Base-by-base conservation (phyloP, 495 filamentous ascomycete genomes). In the Penicillium verhagenii region DNA sequence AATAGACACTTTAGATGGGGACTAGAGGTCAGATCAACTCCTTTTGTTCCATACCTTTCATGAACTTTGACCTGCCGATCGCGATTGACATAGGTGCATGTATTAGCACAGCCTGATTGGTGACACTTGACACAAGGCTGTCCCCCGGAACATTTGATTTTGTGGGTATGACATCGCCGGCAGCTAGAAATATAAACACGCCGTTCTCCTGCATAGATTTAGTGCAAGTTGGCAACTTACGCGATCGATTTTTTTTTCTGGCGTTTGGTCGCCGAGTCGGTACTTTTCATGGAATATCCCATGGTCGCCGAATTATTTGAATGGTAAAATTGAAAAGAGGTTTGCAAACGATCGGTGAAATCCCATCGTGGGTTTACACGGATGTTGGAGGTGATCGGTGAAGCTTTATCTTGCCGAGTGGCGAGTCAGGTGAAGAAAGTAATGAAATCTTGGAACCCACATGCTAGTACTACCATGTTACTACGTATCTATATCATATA, bases 91-190 rank as follows among this genome's bases (percentile, higher is more conserved):
- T 72, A 75, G 16, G 42, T 48, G 40, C 71, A 75, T 18, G 71
- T 65, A 16, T 56, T 52, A 19, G 52, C 46, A 43, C 56, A 59
- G 2, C 59, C 63, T 13, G 63, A 47, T 45, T 60, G 59, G 6
- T 56, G 61, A 42, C 71, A 75, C 48, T 60, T 64, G 9, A 40
- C 39, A 49, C 72, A 75, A 1, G 72, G 69, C 45, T 67, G 59
- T 44, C 57, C 66, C 2, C 72, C 72, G 25, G 63, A 69, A 33
- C 71, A 75, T 54, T 71, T 75, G 14, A 75, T 64, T 48, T 72
- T 75, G 19, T 67, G 69, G 0, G 61, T 38, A 48, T 73, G 71
- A 48, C 71, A 75, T 58, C 69, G 50, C 19, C 57, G 59, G 59
- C 71, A 73, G 7, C 71, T 75, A 31, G 9, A n/a, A 37, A 46